Percentiles rank a stretch among this genome's conserved stretches.
Evolutionary conservation across 75 land plant genomes (phyloP).

Genomic region (Picea glauca): DNA sequence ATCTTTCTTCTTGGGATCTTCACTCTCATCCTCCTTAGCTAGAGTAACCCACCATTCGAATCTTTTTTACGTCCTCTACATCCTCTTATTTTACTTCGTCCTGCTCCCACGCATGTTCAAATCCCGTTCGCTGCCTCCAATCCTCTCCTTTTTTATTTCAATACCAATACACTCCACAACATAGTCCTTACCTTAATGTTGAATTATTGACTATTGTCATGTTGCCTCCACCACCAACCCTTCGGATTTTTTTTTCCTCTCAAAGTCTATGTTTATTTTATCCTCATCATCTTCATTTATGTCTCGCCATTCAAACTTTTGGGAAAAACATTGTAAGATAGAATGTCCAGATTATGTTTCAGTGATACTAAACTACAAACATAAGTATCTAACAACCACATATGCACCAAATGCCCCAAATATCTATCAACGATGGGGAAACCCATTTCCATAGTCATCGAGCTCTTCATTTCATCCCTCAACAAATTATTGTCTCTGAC

Average conservation of each 20-base stretch:
- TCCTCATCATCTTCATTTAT: conserved; percentile 27
- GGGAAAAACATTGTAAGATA: conserved; percentile 8
- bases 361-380: not conserved
- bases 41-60: no score
- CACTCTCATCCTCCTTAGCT: no score
- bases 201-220: conserved; percentile 22
- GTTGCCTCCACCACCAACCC: conserved; percentile 52
- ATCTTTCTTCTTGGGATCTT: no score
- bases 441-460: conserved; percentile 16
- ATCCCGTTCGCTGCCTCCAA: no score
- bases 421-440: not conserved
- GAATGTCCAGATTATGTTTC: not conserved
- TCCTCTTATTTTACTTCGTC: no score
- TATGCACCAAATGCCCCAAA: conserved; percentile 16
- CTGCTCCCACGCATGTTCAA: no score
- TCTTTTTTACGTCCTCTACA: no score
- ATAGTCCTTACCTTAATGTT: conserved; percentile 67
- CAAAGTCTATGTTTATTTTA: conserved; percentile 25
- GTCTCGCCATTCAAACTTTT: conserved; percentile 12
- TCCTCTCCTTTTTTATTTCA: conserved; percentile 48
- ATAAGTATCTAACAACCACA: conserved; percentile 30
- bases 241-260: conserved; percentile 21
- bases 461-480: conserved; percentile 50
- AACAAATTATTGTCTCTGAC: conserved; percentile 22
- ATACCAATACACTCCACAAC: conserved; percentile 78